These are phyloP conservation scores for Eutreptiella sp. DNA, from an alignment of 208 protist species.

Conservation along the genomic window DNA sequence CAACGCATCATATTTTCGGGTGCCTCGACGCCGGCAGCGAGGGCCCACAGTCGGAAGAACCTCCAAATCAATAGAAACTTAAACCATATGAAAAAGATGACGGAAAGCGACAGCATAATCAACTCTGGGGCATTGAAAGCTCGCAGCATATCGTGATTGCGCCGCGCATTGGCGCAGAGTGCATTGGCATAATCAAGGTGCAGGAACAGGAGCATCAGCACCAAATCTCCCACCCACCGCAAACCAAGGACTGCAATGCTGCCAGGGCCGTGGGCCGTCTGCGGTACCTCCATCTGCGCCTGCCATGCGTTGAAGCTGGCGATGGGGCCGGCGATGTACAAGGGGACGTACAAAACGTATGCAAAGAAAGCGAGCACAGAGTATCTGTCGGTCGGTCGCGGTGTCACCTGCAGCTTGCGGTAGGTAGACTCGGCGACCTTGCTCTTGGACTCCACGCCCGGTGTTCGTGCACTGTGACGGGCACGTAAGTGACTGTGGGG, in stretches of 20 bases:
- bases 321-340: conserved; percentile 81
- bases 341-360: conserved; percentile 76
- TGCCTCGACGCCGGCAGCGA: conserved; percentile 70
- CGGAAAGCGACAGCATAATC: no score
- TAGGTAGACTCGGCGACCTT: no score
- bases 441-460: no score
- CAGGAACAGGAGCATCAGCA: conserved; percentile 31
- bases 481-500: no score
- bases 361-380: conserved; percentile 62
- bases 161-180: no score
- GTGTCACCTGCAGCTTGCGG: no score
- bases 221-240: conserved; percentile 31
- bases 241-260: conserved; percentile 37
- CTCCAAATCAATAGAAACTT: conserved; percentile 84
- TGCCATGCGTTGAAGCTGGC: conserved; percentile 75
- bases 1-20: conserved; percentile 81
- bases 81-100: no score
- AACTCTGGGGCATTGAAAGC: no score
- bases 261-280: conserved; percentile 32
- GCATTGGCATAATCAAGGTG: conserved; percentile 49
- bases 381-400: conserved; percentile 51
- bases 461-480: no score
- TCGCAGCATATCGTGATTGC: no score
- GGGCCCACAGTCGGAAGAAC: conserved; percentile 64
- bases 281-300: conserved; percentile 51